Percentiles rank a stretch among this genome's conserved stretches.
phyloP scores from a whole-genome alignment of 2,329 filamentous ascomycete genomes.

The Trichoderma afroharzianum region DNA sequence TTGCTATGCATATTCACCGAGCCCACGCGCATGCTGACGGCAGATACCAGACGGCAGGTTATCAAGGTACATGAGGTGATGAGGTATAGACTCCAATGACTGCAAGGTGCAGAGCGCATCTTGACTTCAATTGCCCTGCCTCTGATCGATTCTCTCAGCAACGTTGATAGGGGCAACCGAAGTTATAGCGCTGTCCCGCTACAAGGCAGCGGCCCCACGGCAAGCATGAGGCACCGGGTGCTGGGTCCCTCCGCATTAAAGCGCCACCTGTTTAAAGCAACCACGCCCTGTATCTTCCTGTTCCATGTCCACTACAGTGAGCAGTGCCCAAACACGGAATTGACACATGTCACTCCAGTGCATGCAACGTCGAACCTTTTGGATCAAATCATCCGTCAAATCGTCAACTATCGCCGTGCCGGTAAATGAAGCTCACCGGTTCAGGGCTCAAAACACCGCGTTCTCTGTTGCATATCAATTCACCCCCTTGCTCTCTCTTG shows the following conservation, averaged over 20 bases:
- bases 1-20: neutral
- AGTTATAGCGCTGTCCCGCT: constrained; percentile 1
- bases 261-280: neutral
- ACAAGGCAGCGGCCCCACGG: constrained; percentile 2
- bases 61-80: neutral
- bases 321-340: neutral
- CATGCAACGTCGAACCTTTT: neutral
- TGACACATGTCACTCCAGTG: neutral
- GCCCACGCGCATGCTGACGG: neutral
- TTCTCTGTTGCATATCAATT: neutral
- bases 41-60: neutral
- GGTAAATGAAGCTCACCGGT: neutral
- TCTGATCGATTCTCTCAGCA: neutral
- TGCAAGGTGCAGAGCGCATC: neutral
- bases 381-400: neutral
- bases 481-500: neutral
- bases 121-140: neutral
- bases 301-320: neutral
- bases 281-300: neutral
- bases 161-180: constrained; percentile 10
- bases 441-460: neutral
- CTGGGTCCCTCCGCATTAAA: constrained; percentile 10
- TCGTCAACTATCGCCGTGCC: neutral
- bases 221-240: neutral
- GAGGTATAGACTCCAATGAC: neutral